phyloP scores from a whole-genome alignment of 495 filamentous ascomycete species.

The Penicillium riverlandense region DNA sequence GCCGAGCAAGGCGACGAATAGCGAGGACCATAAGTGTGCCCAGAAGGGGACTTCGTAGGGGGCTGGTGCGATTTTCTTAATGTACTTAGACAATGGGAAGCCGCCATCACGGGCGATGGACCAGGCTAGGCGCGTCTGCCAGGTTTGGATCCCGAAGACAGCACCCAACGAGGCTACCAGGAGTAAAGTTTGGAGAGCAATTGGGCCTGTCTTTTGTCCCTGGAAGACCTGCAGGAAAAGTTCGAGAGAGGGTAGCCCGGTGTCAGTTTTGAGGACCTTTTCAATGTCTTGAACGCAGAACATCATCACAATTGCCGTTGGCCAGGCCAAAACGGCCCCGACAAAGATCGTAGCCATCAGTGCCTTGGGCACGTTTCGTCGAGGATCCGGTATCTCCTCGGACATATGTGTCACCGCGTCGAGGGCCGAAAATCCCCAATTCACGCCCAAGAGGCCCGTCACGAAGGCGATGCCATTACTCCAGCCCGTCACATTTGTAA shows the following conservation, averaged over 20 bases:
- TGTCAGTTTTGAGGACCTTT: constrained; percentile 37
- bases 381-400: constrained; percentile 49
- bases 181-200: constrained; percentile 47
- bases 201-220: constrained; percentile 42
- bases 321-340: constrained; percentile 50
- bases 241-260: constrained; percentile 49
- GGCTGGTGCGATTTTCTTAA: constrained; percentile 39
- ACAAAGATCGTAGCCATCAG: constrained; percentile 55
- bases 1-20: constrained; percentile 44
- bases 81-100: constrained; percentile 39
- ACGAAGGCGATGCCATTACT: constrained; percentile 57
- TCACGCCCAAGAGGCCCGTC: constrained; percentile 54
- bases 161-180: constrained; percentile 50
- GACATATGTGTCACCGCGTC: constrained; percentile 58
- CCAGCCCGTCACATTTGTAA: constrained; percentile 59
- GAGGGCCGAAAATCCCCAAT: constrained; percentile 55
- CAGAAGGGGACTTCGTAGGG: constrained; percentile 45
- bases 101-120: constrained; percentile 53
- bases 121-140: constrained; percentile 54
- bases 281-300: constrained; percentile 49
- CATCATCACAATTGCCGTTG: constrained; percentile 51
- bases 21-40: constrained; percentile 41
- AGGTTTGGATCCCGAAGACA: constrained; percentile 48
- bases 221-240: constrained; percentile 50
- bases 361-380: constrained; percentile 38